Percentiles rank a stretch among this genome's conserved stretches.
Conservation (phyloP, 2,329 filamentous ascomycete genomes). For the Trichoderma gracile region DNA sequence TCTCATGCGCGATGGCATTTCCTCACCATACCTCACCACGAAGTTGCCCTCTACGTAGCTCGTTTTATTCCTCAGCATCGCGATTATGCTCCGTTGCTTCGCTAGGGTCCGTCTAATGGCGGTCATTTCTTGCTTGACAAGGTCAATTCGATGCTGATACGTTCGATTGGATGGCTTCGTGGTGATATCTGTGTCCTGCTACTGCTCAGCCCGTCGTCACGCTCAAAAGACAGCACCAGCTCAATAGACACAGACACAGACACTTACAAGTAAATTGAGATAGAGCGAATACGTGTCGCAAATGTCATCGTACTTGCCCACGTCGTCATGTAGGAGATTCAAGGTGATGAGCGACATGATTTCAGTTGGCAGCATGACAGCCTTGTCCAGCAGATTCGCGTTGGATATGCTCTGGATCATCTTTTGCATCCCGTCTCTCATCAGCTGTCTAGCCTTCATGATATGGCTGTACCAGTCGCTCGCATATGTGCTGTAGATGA, state of each 20-base stretch:
- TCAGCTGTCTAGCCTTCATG: conserved; percentile 34
- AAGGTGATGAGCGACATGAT: conserved; percentile 44
- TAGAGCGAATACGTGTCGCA: conserved; percentile 47
- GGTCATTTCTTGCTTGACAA: conserved; percentile 45
- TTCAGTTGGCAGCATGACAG: conserved; percentile 46
- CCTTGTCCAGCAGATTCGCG: conserved; percentile 39
- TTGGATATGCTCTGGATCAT: conserved; percentile 40
- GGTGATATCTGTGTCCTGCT: conserved; percentile 44
- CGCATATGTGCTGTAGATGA: conserved; percentile 32
- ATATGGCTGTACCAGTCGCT: conserved; percentile 38
- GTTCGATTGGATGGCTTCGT: conserved; percentile 44
- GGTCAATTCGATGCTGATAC: conserved; percentile 44
- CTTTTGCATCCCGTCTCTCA: conserved; percentile 41
- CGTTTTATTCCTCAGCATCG: conserved; percentile 30
- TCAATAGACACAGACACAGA: too few relatives aligned
- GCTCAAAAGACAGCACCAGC: neutral
- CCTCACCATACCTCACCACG: conserved; percentile 15
- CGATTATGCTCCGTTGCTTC: conserved; percentile 38
- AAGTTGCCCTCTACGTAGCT: conserved; percentile 13
- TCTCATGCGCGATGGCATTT: conserved; percentile 14
- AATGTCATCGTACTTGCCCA: conserved; percentile 42
- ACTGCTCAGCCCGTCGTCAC: conserved; percentile 21
- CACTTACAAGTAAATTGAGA: conserved; percentile 42
- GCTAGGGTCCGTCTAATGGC: conserved; percentile 41
- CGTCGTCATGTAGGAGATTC: conserved; percentile 43